Evolutionary conservation across 768 basidiomycete species (phyloP), one percentile per base, ranked within the genome.

Genomic region (Favolaschia claudopus): DNA sequence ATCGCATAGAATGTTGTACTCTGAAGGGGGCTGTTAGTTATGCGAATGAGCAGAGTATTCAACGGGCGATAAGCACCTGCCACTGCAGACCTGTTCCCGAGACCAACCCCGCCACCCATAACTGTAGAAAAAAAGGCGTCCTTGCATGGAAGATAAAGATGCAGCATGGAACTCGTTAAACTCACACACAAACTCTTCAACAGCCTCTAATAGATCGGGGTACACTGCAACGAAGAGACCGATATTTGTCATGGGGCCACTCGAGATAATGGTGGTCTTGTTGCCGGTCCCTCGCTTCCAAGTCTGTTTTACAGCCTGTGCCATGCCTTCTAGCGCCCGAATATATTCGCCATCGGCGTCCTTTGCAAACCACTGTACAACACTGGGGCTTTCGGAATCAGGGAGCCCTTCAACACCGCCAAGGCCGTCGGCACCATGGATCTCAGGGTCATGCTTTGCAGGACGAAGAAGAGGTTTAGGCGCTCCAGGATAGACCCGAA

Each of bases 81-180:
- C 12, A 86, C 88, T 14, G 93, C 78, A 9, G 90, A 88, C 29
- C 89, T 79, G 67, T 95, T 96, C 0, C 94, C 93, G 22, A 92
- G 69, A 9, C 93, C 93, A 27, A 93, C 87, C 3, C 87, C 93
- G n/a, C 94, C 94, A 12, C 94, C 94, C 94, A 96, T 96, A 67
- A 93, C 63, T 64, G 20, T 15, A 32, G n/a, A 8, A 20, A 8
- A 81, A 14, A 85, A 81, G 37, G 86, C 75, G 50, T 82, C 75
- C 43, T 24, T 17, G 17, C 7, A 22, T 2, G n/a, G n/a, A 24
- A 32, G 32, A 10, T 17, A 9, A 38, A 10, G 29, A 46, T n/a
- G n/a, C n/a, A n/a, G n/a, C n/a, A n/a, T n/a, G n/a, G n/a, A 31
- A 42, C 22, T 5, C 12, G n/a, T 39, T 22, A n/a, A 7, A 63